Evolutionary conservation across 352 stramenopile genomes (phyloP).

Genomic region (Phytophthora foliorum): DNA sequence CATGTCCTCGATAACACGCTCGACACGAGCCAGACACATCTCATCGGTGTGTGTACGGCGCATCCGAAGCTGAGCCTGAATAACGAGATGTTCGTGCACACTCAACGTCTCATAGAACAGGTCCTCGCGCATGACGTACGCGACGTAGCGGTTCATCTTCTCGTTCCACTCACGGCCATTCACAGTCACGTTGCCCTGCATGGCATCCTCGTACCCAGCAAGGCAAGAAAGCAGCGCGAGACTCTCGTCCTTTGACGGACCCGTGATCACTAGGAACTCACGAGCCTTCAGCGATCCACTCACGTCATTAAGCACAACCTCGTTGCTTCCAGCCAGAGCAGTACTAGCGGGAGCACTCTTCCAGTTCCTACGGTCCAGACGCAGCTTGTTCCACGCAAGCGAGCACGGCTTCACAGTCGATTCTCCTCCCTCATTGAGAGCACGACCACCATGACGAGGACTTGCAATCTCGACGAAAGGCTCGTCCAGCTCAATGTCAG

Average conservation of each 20-base stretch:
- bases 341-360: neutral
- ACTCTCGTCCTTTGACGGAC: slow-evolving; percentile 78
- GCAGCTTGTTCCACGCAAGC: slow-evolving; percentile 40
- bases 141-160: slow-evolving; percentile 38
- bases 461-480: slow-evolving; percentile 38
- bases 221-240: slow-evolving; percentile 94
- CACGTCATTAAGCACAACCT: slow-evolving; percentile 53
- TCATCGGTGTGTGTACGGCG: slow-evolving; percentile 41
- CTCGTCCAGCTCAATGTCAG: slow-evolving; percentile 36
- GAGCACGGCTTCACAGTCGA: slow-evolving; percentile 33
- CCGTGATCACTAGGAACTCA: slow-evolving; percentile 71
- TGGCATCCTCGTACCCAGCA: slow-evolving; percentile 84
- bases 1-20: slow-evolving; percentile 71
- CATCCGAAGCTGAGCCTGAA: slow-evolving; percentile 87
- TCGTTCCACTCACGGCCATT: slow-evolving; percentile 66
- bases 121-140: slow-evolving; percentile 91
- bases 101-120: slow-evolving; percentile 90
- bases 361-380: slow-evolving; percentile 28
- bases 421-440: slow-evolving; percentile 2
- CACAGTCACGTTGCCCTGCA: slow-evolving; percentile 73
- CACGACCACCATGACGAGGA: slow-evolving; percentile 20
- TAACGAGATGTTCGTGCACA: slow-evolving; percentile 90
- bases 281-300: slow-evolving; percentile 51
- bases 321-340: neutral
- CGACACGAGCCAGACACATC: slow-evolving; percentile 58